Evolutionary conservation across 352 stramenopile genomes (phyloP).

Genomic region (Phytopythium boreale): DNA sequence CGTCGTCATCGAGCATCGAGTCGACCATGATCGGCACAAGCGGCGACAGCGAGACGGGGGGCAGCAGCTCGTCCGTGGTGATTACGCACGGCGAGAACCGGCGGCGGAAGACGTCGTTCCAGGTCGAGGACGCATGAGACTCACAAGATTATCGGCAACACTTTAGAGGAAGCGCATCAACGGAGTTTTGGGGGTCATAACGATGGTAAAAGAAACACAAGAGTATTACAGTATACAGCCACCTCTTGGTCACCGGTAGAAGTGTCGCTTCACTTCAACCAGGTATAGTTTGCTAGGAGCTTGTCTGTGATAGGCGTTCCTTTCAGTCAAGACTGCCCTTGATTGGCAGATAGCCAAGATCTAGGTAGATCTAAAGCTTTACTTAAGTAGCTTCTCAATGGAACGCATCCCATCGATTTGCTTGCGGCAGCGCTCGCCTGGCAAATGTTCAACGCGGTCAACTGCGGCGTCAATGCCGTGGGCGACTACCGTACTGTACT

Average conservation of each 20-base stretch:
- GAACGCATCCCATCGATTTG: no score
- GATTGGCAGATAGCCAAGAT: no score
- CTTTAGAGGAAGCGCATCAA: neutral
- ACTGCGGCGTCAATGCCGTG: no score
- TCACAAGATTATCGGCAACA: neutral
- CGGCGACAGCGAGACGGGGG: neutral
- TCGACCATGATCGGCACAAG: conserved; percentile 1
- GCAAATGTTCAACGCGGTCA: no score
- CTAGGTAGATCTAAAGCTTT: no score
- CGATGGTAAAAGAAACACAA: neutral
- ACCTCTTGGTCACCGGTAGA: neutral
- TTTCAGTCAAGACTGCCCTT: no score
- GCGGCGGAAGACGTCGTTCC: conserved; percentile 8
- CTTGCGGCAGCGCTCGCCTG: no score
- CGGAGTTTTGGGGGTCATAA: neutral
- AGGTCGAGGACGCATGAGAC: conserved; percentile 7
- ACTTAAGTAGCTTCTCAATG: no score
- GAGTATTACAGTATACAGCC: neutral
- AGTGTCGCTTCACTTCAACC: no score
- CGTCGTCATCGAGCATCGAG: neutral
- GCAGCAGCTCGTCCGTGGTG: conserved; percentile 6
- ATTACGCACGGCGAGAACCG: conserved; percentile 5
- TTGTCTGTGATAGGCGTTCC: no score
- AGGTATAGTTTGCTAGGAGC: no score
- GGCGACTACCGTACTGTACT: no score